These are phyloP conservation scores for Dactylonectria macrodidyma DNA, from an alignment of 2,329 filamentous ascomycete genomes.

Conservation along the genomic window DNA sequence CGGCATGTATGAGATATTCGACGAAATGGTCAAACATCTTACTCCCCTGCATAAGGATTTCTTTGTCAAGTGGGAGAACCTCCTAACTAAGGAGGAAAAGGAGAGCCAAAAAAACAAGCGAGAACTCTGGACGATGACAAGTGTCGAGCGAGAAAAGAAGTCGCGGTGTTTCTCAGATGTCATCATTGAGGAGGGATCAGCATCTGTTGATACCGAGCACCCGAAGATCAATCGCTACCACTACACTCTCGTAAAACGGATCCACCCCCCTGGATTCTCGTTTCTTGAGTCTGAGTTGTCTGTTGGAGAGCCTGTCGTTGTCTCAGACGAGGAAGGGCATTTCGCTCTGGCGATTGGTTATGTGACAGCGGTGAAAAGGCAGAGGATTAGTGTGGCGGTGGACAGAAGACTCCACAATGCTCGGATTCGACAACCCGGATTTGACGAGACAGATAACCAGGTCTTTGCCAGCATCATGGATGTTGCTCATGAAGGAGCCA, in stretches of 20 bases:
- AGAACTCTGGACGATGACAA: slow-evolving; percentile 97
- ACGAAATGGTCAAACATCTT: slow-evolving; percentile 85
- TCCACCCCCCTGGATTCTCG: slow-evolving; percentile 75
- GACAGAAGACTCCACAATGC: slow-evolving; percentile 92
- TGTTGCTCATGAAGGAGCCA: slow-evolving; percentile 71
- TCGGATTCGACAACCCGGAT: slow-evolving; percentile 80
- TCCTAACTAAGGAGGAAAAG: slow-evolving; percentile 95
- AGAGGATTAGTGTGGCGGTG: slow-evolving; percentile 87
- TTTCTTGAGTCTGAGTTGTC: slow-evolving; percentile 93
- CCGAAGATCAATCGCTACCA: slow-evolving; percentile 92
- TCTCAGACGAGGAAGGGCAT: slow-evolving; percentile 95
- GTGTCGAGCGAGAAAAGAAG: slow-evolving; percentile 86
- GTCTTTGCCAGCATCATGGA: slow-evolving; percentile 95
- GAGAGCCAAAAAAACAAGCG: slow-evolving; percentile 88
- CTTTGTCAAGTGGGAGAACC: slow-evolving; percentile 93
- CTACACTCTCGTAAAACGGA: slow-evolving; percentile 87
- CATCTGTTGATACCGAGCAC: slow-evolving; percentile 76
- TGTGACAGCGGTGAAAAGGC: slow-evolving; percentile 82
- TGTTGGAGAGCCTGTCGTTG: slow-evolving; percentile 92
- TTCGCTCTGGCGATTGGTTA: slow-evolving; percentile 96
- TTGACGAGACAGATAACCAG: slow-evolving; percentile 84
- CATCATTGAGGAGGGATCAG: slow-evolving; percentile 84
- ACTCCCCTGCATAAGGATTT: slow-evolving; percentile 82
- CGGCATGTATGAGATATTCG: slow-evolving; percentile 85
- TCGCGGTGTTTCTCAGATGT: slow-evolving; percentile 93